Evolutionary conservation across 2,329 filamentous ascomycete species (phyloP).

Genomic region (Plectosphaerella cucumerina): DNA sequence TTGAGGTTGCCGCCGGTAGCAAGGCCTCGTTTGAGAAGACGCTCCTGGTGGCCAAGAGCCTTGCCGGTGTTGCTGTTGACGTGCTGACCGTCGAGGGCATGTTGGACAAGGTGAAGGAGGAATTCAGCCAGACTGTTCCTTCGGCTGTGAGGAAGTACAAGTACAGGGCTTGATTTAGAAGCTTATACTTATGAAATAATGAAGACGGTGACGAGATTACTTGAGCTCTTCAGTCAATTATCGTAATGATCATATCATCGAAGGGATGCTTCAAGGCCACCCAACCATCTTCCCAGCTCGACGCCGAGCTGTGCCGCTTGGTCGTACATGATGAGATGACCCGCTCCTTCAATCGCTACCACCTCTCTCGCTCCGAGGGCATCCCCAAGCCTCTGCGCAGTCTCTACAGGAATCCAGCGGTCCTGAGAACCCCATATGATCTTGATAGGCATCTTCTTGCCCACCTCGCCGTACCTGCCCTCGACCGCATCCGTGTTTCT

Average conservation of each 20-base stretch:
- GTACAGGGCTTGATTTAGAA: neutral
- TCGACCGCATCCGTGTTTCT: slow-evolving; percentile 23
- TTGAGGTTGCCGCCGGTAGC: slow-evolving; percentile 45
- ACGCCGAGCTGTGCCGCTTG: slow-evolving; percentile 31
- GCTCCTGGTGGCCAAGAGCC: slow-evolving; percentile 40
- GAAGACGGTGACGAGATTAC: too few relatives aligned
- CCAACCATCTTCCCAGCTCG: slow-evolving; percentile 30
- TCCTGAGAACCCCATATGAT: slow-evolving; percentile 41
- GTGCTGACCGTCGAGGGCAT: slow-evolving; percentile 37
- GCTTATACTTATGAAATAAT: too few relatives aligned
- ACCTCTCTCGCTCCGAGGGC: slow-evolving; percentile 26
- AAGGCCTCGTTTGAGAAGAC: slow-evolving; percentile 40
- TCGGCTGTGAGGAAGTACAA: slow-evolving; percentile 1
- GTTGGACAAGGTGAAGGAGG: slow-evolving; percentile 34
- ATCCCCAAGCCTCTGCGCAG: slow-evolving; percentile 19
- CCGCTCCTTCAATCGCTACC: slow-evolving; percentile 28
- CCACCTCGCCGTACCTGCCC: slow-evolving; percentile 27
- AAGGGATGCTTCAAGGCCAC: neutral
- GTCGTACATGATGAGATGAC: slow-evolving; percentile 40
- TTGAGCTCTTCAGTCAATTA: too few relatives aligned
- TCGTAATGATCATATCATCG: too few relatives aligned
- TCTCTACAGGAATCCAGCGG: slow-evolving; percentile 35
- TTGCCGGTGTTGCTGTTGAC: slow-evolving; percentile 44
- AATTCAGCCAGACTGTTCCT: slow-evolving; percentile 25
- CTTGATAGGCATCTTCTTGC: slow-evolving; percentile 29